Conservation (phyloP, 495 filamentous ascomycete species). For the Penicillium antarcticum region DNA sequence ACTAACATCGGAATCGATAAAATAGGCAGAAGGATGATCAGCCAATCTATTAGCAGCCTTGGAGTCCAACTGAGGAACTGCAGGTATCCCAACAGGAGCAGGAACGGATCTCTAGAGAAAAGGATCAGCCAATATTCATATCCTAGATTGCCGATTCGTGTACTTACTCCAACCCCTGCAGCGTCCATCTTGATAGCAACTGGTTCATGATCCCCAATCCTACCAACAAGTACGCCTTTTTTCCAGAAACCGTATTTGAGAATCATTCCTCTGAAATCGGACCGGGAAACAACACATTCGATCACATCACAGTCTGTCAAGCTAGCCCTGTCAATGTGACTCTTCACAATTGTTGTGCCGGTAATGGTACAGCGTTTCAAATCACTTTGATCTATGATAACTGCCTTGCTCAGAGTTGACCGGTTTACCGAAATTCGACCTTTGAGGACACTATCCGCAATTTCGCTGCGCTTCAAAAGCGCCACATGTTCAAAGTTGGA, state of each 20-base stretch:
- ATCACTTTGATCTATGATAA: slow-evolving; percentile 9
- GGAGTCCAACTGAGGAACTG: slow-evolving; percentile 2
- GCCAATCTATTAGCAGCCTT: background rate
- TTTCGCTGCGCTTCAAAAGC: slow-evolving; percentile 14
- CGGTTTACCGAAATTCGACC: slow-evolving; percentile 13
- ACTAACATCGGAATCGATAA: slow-evolving; percentile 4
- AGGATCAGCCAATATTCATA: background rate
- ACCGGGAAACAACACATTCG: slow-evolving; percentile 25
- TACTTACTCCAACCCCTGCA: slow-evolving; percentile 3
- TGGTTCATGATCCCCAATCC: slow-evolving; percentile 17
- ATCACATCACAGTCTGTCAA: slow-evolving; percentile 30
- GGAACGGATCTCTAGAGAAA: background rate
- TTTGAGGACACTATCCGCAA: slow-evolving; percentile 18
- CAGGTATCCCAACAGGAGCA: background rate
- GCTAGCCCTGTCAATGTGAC: slow-evolving; percentile 11
- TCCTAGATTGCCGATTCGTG: no score
- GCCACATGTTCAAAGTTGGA: slow-evolving; percentile 15
- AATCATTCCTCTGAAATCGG: slow-evolving; percentile 28
- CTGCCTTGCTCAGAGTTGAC: slow-evolving; percentile 13
- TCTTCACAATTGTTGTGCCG: slow-evolving; percentile 13
- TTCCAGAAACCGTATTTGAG: slow-evolving; percentile 36
- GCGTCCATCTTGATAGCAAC: slow-evolving; percentile 8
- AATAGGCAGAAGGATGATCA: background rate
- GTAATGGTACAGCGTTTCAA: slow-evolving; percentile 16
- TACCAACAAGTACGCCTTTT: slow-evolving; percentile 29